Percentiles rank a stretch among this genome's conserved stretches.
Evolutionary conservation across 495 filamentous ascomycete species (phyloP).

Genomic region (Melanomma pulvis-pyrius): DNA sequence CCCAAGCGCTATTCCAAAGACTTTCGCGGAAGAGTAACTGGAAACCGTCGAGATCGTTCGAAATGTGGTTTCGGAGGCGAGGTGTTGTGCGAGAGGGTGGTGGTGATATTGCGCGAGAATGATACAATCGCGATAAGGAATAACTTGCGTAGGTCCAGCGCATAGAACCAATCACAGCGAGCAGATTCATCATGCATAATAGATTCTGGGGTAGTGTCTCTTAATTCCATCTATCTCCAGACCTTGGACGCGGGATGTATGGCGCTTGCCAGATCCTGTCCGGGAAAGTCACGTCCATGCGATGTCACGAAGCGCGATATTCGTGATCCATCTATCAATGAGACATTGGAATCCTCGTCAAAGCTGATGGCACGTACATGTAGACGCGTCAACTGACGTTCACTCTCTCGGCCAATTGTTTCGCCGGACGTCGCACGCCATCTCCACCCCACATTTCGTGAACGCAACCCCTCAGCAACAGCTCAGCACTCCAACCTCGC

Average conservation of each 20-base stretch:
- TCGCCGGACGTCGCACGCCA: conserved; percentile 15
- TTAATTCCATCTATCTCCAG: not conserved
- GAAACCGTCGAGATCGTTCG: too few species aligned
- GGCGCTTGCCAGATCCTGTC: too few species aligned
- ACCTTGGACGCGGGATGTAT: not conserved
- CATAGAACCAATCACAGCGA: not conserved
- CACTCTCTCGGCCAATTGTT: conserved; percentile 9
- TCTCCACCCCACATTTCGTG: conserved; percentile 19
- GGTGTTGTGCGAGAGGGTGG: not conserved
- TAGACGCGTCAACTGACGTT: not conserved
- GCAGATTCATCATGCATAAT: not conserved
- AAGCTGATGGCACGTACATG: not conserved
- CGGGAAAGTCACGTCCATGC: not conserved
- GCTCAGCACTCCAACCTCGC: not conserved
- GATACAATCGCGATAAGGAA: conserved; percentile 21
- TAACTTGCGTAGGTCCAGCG: not conserved
- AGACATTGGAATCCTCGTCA: not conserved
- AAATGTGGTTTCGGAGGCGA: not conserved
- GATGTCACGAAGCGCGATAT: not conserved
- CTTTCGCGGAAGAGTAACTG: too few species aligned
- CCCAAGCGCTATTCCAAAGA: too few species aligned
- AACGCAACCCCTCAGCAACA: conserved; percentile 1
- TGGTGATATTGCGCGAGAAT: conserved; percentile 24
- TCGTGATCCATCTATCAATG: too few species aligned
- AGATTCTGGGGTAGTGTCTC: not conserved